Percentiles rank a stretch among this genome's conserved stretches.
Conservation (phyloP, 805 yeast genomes). For the Torulaspora microellipsoides region DNA sequence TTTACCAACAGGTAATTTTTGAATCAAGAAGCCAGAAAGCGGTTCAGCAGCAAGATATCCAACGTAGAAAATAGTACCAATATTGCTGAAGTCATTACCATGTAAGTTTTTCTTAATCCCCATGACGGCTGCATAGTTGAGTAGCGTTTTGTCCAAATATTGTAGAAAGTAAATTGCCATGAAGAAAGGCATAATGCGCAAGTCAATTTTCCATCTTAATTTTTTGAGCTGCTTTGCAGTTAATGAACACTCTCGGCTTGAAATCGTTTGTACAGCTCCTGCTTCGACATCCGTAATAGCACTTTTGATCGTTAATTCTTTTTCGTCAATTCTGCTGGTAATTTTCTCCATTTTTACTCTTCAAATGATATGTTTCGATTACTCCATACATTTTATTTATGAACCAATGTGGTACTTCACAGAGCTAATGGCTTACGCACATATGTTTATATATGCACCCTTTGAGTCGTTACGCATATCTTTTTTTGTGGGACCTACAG, state of each 20-base stretch:
- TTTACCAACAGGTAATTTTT: conserved; percentile 48
- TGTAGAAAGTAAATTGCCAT: conserved; percentile 4
- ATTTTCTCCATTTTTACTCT: not conserved
- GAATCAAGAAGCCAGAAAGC: conserved; percentile 35
- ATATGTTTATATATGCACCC: not conserved
- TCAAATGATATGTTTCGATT: not conserved
- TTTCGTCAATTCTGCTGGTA: not conserved
- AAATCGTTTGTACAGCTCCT: not conserved
- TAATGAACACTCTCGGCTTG: not conserved
- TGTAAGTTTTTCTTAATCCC: conserved; percentile 37
- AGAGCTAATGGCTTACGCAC: not conserved
- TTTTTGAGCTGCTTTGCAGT: not conserved
- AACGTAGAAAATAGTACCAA: conserved; percentile 8
- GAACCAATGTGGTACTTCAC: not conserved
- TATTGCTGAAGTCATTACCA: conserved; percentile 7
- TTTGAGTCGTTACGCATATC: not conserved
- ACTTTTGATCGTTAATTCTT: not conserved
- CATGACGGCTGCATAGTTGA: conserved; percentile 8
- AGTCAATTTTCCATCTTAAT: conserved; percentile 8
- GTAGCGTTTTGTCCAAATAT: conserved; percentile 7
- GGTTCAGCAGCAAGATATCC: conserved; percentile 41
- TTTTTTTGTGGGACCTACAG: too few relatives aligned
- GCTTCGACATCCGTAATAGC: not conserved
- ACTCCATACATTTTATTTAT: too few relatives aligned
- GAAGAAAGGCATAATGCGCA: conserved; percentile 10